These are phyloP conservation scores for Colletotrichum navitas DNA, from an alignment of 2,329 filamentous ascomycete genomes.

Conservation along the genomic window DNA sequence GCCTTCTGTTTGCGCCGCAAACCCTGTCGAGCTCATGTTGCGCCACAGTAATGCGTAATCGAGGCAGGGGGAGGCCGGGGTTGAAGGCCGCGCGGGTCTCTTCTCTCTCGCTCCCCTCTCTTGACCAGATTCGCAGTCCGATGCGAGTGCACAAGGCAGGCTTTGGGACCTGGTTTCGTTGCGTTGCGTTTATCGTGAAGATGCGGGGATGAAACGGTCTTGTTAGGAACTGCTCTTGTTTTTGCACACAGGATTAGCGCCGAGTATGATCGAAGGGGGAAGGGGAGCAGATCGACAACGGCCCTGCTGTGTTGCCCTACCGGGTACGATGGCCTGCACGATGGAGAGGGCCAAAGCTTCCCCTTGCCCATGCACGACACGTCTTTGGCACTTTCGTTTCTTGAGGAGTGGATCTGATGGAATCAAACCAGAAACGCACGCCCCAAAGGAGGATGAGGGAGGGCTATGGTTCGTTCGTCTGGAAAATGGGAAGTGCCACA, in stretches of 20 bases:
- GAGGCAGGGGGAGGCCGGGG: conserved; percentile 13
- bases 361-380: conserved; percentile 13
- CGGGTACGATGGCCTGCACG: background rate
- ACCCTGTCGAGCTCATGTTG: conserved; percentile 28
- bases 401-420: conserved; percentile 9
- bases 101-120: background rate
- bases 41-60: conserved; percentile 41
- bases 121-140: background rate
- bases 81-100: background rate
- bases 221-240: background rate
- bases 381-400: background rate
- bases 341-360: conserved; percentile 8
- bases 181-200: background rate
- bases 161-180: too few species aligned
- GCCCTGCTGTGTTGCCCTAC: conserved; percentile 5
- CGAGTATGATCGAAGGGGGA: background rate
- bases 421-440: background rate
- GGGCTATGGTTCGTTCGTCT: too few species aligned
- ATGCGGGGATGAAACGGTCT: background rate
- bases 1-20: conserved; percentile 15
- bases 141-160: background rate
- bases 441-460: background rate
- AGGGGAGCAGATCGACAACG: background rate
- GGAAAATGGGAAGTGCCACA: too few species aligned
- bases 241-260: background rate